Conservation (phyloP, 805 yeast genomes). For the Metschnikowia anglica region DNA sequence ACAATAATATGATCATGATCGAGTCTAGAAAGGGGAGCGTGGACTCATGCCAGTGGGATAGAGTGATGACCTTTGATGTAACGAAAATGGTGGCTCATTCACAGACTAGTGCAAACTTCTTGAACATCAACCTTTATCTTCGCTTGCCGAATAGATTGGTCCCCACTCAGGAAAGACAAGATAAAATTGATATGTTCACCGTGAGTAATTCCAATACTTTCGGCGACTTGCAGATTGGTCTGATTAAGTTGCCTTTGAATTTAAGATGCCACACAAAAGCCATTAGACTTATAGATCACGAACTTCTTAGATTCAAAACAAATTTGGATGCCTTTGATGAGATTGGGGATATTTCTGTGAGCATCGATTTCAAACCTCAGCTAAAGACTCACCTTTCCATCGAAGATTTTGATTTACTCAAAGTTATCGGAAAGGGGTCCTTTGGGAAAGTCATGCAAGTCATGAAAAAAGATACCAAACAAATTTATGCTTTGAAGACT, state of each 20-base stretch:
- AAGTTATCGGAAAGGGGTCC: slow-evolving; percentile 97
- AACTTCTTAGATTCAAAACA: slow-evolving; percentile 35
- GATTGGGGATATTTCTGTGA: slow-evolving; percentile 56
- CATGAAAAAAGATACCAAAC: slow-evolving; percentile 90
- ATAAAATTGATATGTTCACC: slow-evolving; percentile 32
- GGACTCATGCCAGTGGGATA: slow-evolving; percentile 77
- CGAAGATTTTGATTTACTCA: slow-evolving; percentile 88
- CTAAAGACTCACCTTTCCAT: slow-evolving; percentile 68
- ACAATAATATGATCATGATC: slow-evolving; percentile 85
- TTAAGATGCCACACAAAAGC: slow-evolving; percentile 49
- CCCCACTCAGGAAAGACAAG: slow-evolving; percentile 38
- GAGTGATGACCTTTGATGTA: slow-evolving; percentile 89
- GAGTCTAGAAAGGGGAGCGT: slow-evolving; percentile 86
- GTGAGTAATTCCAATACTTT: slow-evolving; percentile 36
- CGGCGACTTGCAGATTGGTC: slow-evolving; percentile 76
- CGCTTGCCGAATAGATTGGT: slow-evolving; percentile 67
- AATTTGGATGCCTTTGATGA: slow-evolving; percentile 43
- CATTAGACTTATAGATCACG: slow-evolving; percentile 65
- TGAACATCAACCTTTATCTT: slow-evolving; percentile 76
- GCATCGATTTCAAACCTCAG: slow-evolving; percentile 66
- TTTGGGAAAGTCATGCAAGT: slow-evolving; percentile 99
- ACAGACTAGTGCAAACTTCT: slow-evolving; percentile 46
- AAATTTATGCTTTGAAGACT: slow-evolving; percentile 91
- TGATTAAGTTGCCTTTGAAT: slow-evolving; percentile 60
- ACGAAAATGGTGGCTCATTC: slow-evolving; percentile 37